Percentiles rank a stretch among this genome's conserved stretches.
Conservation (phyloP, 2,329 filamentous ascomycete species). For the Colletotrichum lindemuthianum region DNA sequence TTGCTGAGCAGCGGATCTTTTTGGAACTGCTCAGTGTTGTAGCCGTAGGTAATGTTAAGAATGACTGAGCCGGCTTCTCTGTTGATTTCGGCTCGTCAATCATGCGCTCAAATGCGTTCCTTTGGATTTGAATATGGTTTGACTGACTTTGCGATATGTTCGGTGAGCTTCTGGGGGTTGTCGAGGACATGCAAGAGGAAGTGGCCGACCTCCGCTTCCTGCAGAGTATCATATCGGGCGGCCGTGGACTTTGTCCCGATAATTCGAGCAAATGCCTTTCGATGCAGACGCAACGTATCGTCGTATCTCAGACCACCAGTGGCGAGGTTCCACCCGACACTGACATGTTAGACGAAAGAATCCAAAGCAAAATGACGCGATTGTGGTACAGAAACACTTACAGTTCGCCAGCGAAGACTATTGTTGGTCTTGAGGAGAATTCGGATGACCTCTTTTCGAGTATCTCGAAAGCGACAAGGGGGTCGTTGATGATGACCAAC, state of each 20-base stretch:
- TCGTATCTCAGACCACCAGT: conserved; percentile 49
- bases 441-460: conserved; percentile 46
- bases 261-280: conserved; percentile 54
- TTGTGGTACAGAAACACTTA: conserved; percentile 35
- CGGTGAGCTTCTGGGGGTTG: conserved; percentile 48
- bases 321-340: conserved; percentile 49
- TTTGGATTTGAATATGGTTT: background rate
- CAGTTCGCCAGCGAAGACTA: conserved; percentile 48
- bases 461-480: conserved; percentile 47
- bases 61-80: conserved; percentile 16
- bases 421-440: conserved; percentile 46
- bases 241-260: conserved; percentile 54
- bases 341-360: background rate
- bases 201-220: conserved; percentile 55
- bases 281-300: conserved; percentile 50
- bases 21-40: conserved; percentile 9
- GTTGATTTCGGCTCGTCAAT: background rate
- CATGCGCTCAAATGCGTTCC: background rate
- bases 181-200: conserved; percentile 55
- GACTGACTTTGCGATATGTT: conserved; percentile 54
- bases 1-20: background rate
- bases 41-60: conserved; percentile 11
- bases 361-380: background rate
- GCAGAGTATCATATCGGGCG: conserved; percentile 50
- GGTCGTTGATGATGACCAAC: conserved; percentile 54